phyloP scores from a whole-genome alignment of 2,329 filamentous ascomycete species.

The Verticillium nonalfalfae region DNA sequence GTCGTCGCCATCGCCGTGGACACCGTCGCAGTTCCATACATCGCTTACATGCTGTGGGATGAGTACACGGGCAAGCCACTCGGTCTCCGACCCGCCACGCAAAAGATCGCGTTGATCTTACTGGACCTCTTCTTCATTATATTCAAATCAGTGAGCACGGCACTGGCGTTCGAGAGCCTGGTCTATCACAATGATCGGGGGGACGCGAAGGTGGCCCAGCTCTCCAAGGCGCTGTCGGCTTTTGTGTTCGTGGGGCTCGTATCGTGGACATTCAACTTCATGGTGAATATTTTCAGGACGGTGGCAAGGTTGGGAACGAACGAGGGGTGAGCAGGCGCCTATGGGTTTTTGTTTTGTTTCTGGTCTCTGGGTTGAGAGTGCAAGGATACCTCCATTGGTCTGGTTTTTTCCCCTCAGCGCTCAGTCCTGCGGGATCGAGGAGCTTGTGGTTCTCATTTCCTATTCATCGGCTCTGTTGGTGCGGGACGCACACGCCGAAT shows the following conservation, averaged over 20 bases:
- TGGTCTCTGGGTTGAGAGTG: neutral
- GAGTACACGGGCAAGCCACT: constrained; percentile 94
- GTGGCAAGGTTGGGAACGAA: constrained; percentile 55
- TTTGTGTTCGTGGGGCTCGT: constrained; percentile 77
- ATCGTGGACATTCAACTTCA: constrained; percentile 87
- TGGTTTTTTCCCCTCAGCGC: neutral
- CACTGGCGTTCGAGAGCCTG: constrained; percentile 80
- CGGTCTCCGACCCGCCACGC: constrained; percentile 73
- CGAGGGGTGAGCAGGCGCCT: constrained; percentile 23
- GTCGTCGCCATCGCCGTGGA: constrained; percentile 88
- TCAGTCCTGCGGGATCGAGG: neutral
- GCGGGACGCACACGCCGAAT: neutral
- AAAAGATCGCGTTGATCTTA: constrained; percentile 85
- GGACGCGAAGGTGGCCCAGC: constrained; percentile 38
- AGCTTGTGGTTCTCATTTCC: neutral
- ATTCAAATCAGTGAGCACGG: constrained; percentile 90
- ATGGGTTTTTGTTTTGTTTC: neutral
- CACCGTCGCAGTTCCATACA: constrained; percentile 81
- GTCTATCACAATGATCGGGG: constrained; percentile 42
- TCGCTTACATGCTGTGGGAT: constrained; percentile 90
- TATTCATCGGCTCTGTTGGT: neutral
- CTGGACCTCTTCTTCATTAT: constrained; percentile 96
- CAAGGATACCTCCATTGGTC: neutral
- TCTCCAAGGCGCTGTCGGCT: constrained; percentile 63
- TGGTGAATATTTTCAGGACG: constrained; percentile 72